Evolutionary conservation across 176 grass and related monocot genomes (phyloP).

Genomic region (Chrysopogon serrulatus): DNA sequence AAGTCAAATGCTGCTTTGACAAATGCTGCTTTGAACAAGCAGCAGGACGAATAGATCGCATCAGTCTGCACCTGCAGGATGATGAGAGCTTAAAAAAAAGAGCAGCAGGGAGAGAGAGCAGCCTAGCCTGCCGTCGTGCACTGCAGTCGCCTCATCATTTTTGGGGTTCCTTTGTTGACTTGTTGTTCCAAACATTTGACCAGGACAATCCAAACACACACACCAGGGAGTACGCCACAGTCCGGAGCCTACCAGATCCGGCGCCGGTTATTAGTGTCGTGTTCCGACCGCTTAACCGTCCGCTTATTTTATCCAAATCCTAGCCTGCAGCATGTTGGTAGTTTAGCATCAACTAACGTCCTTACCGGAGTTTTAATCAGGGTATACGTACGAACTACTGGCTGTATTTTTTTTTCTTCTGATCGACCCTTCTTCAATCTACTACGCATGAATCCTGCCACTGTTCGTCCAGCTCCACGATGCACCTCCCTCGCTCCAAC

Average conservation of each 20-base stretch:
- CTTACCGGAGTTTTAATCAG: no score
- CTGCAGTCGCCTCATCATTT: slow-evolving; percentile 18
- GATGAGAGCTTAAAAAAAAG: no score
- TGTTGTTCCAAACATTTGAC: background rate
- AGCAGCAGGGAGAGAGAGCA: background rate
- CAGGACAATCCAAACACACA: background rate
- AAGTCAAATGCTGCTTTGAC: no score
- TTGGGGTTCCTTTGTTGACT: background rate
- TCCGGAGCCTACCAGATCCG: background rate
- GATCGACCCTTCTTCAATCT: background rate
- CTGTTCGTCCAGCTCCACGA: background rate
- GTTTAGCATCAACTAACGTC: background rate
- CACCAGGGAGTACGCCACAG: no score
- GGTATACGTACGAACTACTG: no score
- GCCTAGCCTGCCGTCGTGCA: background rate
- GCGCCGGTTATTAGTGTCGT: background rate
- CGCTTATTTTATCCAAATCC: background rate
- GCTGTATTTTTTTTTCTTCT: background rate
- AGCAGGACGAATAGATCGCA: no score
- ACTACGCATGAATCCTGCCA: background rate
- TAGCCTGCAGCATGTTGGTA: background rate
- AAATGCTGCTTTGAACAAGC: background rate
- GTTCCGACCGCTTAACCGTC: background rate
- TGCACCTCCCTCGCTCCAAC: background rate
- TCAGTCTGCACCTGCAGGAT: no score